These are phyloP conservation scores for Flaveria brownii DNA, from an alignment of 129 eudicot species.

Conservation along the genomic window DNA sequence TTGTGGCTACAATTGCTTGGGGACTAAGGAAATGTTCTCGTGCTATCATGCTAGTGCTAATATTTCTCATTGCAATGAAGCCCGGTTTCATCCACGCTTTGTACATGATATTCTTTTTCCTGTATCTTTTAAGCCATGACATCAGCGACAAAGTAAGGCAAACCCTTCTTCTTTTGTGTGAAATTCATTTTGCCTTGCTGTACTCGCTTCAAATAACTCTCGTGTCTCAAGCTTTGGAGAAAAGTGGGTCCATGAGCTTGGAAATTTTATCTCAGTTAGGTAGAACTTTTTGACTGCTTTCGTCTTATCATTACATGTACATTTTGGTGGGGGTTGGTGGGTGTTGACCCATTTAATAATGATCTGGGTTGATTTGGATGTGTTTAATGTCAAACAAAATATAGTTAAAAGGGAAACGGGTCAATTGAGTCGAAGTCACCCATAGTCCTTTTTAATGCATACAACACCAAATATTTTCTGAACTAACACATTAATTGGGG, in stretches of 20 bases:
- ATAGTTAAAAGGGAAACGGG: background rate
- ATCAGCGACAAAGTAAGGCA: conserved; percentile 45
- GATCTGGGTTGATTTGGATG: background rate
- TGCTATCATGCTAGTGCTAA: conserved; percentile 52
- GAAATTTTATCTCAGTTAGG: conserved; percentile 53
- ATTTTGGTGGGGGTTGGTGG: no score
- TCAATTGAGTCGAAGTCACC: conserved; percentile 2
- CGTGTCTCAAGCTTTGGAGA: conserved; percentile 42
- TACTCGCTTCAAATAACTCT: conserved; percentile 50
- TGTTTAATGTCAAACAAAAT: conserved; percentile 2
- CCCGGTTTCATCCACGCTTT: conserved; percentile 59
- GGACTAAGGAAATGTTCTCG: conserved; percentile 53
- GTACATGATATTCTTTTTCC: conserved; percentile 52
- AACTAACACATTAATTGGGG: background rate
- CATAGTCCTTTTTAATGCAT: background rate
- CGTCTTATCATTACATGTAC: background rate
- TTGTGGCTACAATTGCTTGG: conserved; percentile 64
- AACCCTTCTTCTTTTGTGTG: conserved; percentile 49
- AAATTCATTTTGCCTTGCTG: conserved; percentile 49
- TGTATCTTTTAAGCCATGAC: conserved; percentile 53
- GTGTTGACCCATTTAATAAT: conserved; percentile 7
- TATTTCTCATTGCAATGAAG: conserved; percentile 49
- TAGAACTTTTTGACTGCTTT: conserved; percentile 8
- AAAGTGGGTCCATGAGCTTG: conserved; percentile 38
- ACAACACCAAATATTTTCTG: background rate